These are phyloP conservation scores for Syzygium aqueum DNA, from an alignment of 345 rosid species.

Conservation along the genomic window DNA sequence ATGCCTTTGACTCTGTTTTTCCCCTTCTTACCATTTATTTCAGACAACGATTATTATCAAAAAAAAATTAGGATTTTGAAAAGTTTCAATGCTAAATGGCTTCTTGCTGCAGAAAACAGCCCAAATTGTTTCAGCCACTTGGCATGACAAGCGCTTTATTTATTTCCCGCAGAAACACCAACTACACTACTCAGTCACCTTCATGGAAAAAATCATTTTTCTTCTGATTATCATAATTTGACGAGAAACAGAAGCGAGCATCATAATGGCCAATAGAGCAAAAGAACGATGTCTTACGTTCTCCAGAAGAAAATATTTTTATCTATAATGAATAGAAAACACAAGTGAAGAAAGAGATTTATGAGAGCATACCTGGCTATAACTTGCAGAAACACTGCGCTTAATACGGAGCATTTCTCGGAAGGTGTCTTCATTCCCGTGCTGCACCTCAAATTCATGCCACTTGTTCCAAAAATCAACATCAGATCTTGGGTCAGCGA, in stretches of 20 bases:
- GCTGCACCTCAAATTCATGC: constrained; percentile 92
- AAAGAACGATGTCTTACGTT: background rate
- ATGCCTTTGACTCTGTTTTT: background rate
- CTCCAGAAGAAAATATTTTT: background rate
- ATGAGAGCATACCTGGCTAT: constrained; percentile 55
- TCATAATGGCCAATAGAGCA: background rate
- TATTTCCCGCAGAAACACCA: background rate
- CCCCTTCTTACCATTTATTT: background rate
- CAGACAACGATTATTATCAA: background rate
- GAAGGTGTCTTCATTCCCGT: constrained; percentile 95
- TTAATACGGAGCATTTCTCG: constrained; percentile 90
- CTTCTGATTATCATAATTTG: background rate
- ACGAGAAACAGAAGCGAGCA: background rate
- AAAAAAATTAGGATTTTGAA: background rate
- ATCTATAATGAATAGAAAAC: background rate
- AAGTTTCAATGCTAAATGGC: background rate
- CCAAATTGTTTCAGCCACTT: background rate
- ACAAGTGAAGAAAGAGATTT: background rate
- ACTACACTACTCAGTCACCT: background rate
- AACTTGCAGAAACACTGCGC: constrained; percentile 88
- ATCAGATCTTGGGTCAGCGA: constrained; percentile 89
- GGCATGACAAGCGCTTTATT: background rate
- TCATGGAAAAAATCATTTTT: background rate
- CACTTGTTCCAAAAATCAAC: constrained; percentile 84
- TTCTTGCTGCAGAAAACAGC: background rate